Percentiles rank a stretch among this genome's conserved stretches.
phyloP scores from a whole-genome alignment of 768 basidiomycete genomes.

The Daedalea quercina region DNA sequence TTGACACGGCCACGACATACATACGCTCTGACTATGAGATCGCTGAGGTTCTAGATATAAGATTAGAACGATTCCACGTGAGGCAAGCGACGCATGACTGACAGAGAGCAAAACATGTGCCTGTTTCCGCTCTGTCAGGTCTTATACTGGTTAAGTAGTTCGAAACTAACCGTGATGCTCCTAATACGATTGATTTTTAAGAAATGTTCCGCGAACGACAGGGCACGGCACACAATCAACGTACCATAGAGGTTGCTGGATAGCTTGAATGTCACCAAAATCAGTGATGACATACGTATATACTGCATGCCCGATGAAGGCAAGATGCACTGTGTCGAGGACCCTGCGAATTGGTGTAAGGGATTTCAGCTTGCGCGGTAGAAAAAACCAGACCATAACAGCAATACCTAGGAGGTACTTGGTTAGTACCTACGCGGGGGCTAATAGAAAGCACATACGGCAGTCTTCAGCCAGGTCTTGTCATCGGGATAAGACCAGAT shows the following conservation, averaged over 20 bases:
- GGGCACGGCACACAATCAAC: no score
- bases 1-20: background rate
- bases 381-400: no score
- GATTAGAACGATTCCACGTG: background rate
- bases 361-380: no score
- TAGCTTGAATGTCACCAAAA: background rate
- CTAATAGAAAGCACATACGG: no score
- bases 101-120: slow-evolving; percentile 10
- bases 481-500: background rate
- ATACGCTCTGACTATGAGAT: background rate
- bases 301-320: slow-evolving; percentile 13
- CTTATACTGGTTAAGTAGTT: background rate
- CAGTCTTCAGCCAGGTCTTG: background rate
- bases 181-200: background rate
- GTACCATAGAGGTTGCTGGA: slow-evolving; percentile 7
- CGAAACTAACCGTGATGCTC: slow-evolving; percentile 6
- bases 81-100: background rate
- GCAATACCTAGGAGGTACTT: no score
- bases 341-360: slow-evolving; percentile 5
- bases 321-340: slow-evolving; percentile 14
- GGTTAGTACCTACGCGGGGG: no score
- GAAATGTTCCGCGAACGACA: background rate
- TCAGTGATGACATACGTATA: slow-evolving; percentile 6
- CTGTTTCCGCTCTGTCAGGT: background rate
- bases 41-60: background rate